Percentiles rank a stretch among this genome's conserved stretches.
phyloP scores from a whole-genome alignment of 208 protist species.

The Acanthamoeba castellanii region DNA sequence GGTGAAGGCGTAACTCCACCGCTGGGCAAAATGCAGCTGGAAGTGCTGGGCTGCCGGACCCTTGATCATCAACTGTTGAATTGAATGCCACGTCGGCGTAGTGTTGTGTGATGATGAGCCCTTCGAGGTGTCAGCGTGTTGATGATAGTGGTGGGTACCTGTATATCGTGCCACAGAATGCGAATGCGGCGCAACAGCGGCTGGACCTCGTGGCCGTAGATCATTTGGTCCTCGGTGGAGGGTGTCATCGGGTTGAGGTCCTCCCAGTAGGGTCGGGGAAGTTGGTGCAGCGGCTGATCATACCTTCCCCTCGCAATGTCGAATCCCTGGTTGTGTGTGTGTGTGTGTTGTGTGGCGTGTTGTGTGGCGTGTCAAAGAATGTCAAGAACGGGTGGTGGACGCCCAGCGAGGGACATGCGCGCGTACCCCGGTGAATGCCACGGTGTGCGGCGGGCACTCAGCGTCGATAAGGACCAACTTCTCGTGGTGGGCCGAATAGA shows the following conservation, averaged over 20 bases:
- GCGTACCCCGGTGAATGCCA: slow-evolving; percentile 82
- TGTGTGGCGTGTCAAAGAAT: not conserved
- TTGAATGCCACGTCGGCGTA: not conserved
- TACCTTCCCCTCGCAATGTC: slow-evolving; percentile 86
- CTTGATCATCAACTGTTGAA: slow-evolving; percentile 78
- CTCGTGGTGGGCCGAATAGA: slow-evolving; percentile 86
- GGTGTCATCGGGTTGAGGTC: slow-evolving; percentile 66
- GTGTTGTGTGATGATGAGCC: not conserved
- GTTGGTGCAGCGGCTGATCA: slow-evolving; percentile 82
- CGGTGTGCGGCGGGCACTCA: slow-evolving; percentile 79
- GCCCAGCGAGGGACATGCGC: not conserved
- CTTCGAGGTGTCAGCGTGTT: not conserved
- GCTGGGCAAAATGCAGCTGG: slow-evolving; percentile 82
- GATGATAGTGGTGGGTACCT: not conserved
- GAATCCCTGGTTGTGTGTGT: slow-evolving; percentile 80
- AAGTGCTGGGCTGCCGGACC: slow-evolving; percentile 75
- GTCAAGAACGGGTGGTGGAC: not conserved
- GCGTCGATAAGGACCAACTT: slow-evolving; percentile 85
- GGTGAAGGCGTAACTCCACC: slow-evolving; percentile 84
- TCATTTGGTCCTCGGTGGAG: slow-evolving; percentile 38
- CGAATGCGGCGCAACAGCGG: slow-evolving; percentile 81
- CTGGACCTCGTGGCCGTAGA: slow-evolving; percentile 77
- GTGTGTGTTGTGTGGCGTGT: not conserved
- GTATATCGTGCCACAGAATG: slow-evolving; percentile 84
- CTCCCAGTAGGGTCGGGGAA: slow-evolving; percentile 78